Evolutionary conservation across 2,329 filamentous ascomycete genomes (phyloP).

Genomic region (Myriosclerotinia curreyana): DNA sequence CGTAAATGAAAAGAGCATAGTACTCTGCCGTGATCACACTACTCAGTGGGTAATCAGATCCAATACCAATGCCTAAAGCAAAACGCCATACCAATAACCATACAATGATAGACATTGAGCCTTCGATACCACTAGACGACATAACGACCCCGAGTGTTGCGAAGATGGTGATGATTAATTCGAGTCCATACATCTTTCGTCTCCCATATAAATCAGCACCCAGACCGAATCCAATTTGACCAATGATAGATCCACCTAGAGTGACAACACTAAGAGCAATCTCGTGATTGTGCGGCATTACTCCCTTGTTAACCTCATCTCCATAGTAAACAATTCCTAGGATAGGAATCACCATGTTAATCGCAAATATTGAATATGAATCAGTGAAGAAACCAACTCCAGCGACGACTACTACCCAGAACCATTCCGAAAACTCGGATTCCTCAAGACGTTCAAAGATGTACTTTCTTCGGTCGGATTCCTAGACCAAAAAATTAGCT

Average conservation of each 20-base stretch:
- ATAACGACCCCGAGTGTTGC: constrained; percentile 47
- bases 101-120: constrained; percentile 56
- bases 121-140: constrained; percentile 56
- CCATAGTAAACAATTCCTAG: constrained; percentile 62
- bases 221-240: constrained; percentile 73
- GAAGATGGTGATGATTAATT: constrained; percentile 65
- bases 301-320: constrained; percentile 38
- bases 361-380: constrained; percentile 76
- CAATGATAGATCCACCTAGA: constrained; percentile 73
- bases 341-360: constrained; percentile 67
- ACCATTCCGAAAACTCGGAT: constrained; percentile 30
- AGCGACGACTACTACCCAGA: constrained; percentile 51
- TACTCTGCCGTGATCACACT: constrained; percentile 69
- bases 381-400: constrained; percentile 82
- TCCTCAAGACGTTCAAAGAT: constrained; percentile 30
- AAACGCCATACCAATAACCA: constrained; percentile 71
- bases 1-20: constrained; percentile 26
- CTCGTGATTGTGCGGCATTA: constrained; percentile 47
- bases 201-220: constrained; percentile 72
- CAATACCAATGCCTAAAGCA: constrained; percentile 72
- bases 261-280: constrained; percentile 79
- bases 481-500: constrained; percentile 20
- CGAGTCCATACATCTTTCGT: constrained; percentile 76
- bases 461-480: constrained; percentile 30
- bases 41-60: constrained; percentile 74